Conservation (phyloP, 495 filamentous ascomycete species). For the Hypoxylon crocopeplum region DNA sequence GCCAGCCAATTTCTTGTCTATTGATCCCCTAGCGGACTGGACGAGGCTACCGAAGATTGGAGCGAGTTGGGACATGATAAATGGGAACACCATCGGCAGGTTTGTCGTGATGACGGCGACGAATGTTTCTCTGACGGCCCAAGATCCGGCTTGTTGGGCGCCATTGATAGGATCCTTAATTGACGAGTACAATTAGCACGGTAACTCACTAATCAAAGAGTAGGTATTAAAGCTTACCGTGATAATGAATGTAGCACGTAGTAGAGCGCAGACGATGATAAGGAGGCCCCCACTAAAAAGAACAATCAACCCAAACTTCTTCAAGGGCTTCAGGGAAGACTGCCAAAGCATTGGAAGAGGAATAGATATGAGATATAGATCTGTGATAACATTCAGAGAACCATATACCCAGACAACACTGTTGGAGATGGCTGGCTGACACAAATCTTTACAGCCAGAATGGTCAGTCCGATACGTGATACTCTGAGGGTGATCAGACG, state of each 20-base stretch:
- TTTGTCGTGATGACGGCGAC: constrained; percentile 61
- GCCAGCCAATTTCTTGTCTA: not conserved
- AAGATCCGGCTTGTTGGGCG: constrained; percentile 54
- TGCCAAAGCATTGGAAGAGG: constrained; percentile 63
- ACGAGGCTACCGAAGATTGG: constrained; percentile 43
- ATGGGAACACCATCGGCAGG: constrained; percentile 59
- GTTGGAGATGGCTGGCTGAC: constrained; percentile 59
- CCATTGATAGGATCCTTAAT: constrained; percentile 56
- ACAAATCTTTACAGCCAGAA: constrained; percentile 44
- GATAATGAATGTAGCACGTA: constrained; percentile 58
- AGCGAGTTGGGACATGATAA: constrained; percentile 47
- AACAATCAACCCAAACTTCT: constrained; percentile 55
- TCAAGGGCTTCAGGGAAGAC: constrained; percentile 49
- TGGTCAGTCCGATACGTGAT: not conserved
- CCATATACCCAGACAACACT: constrained; percentile 56
- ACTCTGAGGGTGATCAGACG: not conserved
- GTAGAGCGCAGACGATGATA: constrained; percentile 55
- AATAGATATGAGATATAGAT: constrained; percentile 60
- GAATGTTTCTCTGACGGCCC: constrained; percentile 62
- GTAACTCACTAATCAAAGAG: not conserved
- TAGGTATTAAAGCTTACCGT: constrained; percentile 44
- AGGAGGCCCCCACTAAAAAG: constrained; percentile 60
- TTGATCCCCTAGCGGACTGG: constrained; percentile 5
- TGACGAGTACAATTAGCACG: not conserved
- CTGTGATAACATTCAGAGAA: constrained; percentile 56